Evolutionary conservation across 352 stramenopile genomes (phyloP).

Genomic region (Globisporangium solare): DNA sequence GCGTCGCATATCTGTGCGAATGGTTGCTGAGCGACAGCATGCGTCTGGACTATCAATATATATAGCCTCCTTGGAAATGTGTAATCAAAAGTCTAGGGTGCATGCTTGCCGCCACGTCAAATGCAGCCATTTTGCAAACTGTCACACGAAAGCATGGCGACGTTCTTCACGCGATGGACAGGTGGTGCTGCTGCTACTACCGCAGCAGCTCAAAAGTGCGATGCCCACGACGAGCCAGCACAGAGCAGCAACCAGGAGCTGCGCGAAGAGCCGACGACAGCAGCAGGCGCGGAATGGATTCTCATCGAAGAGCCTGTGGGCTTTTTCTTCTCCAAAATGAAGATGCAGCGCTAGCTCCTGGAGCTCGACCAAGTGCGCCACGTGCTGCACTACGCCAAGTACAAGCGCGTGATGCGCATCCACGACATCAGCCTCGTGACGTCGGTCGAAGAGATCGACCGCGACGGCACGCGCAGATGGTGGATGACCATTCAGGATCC

Average conservation of each 20-base stretch:
- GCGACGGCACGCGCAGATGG: slow-evolving; percentile 27
- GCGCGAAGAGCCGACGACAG: slow-evolving; percentile 8
- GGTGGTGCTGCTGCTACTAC: not conserved
- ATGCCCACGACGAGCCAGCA: slow-evolving; percentile 9
- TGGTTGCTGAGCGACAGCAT: too few species aligned
- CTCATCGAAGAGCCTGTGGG: slow-evolving; percentile 50
- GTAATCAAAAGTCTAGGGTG: too few species aligned
- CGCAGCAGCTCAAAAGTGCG: not conserved
- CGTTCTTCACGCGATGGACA: slow-evolving; percentile 7
- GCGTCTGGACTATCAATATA: too few species aligned
- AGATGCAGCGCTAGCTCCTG: slow-evolving; percentile 33
- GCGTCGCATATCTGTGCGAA: too few species aligned
- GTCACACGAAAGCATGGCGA: not conserved
- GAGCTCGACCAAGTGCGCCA: slow-evolving; percentile 61
- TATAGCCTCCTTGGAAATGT: too few species aligned
- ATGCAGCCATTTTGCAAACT: not conserved
- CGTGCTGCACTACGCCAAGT: slow-evolving; percentile 52
- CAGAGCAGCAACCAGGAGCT: slow-evolving; percentile 13
- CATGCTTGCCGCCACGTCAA: too few species aligned
- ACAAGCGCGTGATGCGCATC: slow-evolving; percentile 44
- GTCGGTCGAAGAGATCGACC: slow-evolving; percentile 38
- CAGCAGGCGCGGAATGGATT: slow-evolving; percentile 41
- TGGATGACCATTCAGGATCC: slow-evolving; percentile 71
- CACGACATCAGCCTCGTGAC: slow-evolving; percentile 60
- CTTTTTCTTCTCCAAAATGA: slow-evolving; percentile 40